A percentile compares a stretch with the other conserved stretches of the same genome.
Evolutionary conservation across 129 eudicot genomes (phyloP).

Genomic region (Helichrysum umbraculigerum): DNA sequence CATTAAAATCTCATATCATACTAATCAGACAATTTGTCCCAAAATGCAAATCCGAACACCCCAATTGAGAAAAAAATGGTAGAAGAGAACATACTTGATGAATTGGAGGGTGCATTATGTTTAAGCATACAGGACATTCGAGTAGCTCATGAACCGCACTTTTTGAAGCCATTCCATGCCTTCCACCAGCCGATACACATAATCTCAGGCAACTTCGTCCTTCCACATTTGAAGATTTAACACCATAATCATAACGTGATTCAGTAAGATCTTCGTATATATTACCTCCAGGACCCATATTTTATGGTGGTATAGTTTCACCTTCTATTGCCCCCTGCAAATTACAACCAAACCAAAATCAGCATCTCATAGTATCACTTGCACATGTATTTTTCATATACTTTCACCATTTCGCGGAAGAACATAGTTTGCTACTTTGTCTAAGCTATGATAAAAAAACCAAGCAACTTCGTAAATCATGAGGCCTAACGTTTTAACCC

Average conservation of each 20-base stretch:
- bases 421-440: background rate
- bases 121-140: conserved; percentile 68
- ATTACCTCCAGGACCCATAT: conserved; percentile 61
- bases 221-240: conserved; percentile 47
- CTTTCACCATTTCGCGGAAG: background rate
- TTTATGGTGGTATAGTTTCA: conserved; percentile 3
- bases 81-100: conserved; percentile 52
- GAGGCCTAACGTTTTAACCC: background rate
- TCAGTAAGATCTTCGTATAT: conserved; percentile 41
- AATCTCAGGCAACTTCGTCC: conserved; percentile 43
- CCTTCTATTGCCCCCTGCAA: conserved; percentile 26
- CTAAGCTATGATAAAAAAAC: background rate
- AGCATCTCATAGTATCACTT: conserved; percentile 14
- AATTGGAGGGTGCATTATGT: conserved; percentile 74
- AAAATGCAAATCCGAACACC: conserved; percentile 7
- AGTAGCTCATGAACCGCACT: conserved; percentile 69
- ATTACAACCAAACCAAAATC: conserved; percentile 17
- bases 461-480: background rate
- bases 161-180: conserved; percentile 49
- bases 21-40: background rate
- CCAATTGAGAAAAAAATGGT: background rate
- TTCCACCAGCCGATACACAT: conserved; percentile 35
- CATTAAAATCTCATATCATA: background rate
- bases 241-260: conserved; percentile 45
- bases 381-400: background rate